Evolutionary conservation across 2,329 filamentous ascomycete species (phyloP), one percentile per base, ranked within the genome.

Genomic region (Verticillium klebahnii): DNA sequence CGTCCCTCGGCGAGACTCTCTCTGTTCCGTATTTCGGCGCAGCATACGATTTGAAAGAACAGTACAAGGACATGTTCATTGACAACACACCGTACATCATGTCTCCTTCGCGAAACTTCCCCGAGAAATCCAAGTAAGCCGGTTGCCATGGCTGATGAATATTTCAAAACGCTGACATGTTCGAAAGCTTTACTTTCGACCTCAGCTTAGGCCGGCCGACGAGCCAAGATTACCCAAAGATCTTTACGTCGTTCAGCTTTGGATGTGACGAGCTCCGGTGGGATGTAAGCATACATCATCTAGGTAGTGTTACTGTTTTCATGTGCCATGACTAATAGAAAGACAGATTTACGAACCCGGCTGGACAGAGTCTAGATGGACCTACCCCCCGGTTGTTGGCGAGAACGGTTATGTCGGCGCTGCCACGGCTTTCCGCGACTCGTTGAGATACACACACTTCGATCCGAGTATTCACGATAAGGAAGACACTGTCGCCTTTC

Each of bases 171-270:
- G 17, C 56, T n/a, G 29, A 36, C 15, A 15, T 34, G 23, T n/a
- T 5, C 3, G 32, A 39, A 17, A 58, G 56, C 6, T 57, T 36
- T 29, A 29, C 56, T 17, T 78, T 89, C 34, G 88, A 87, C 66
- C 88, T 86, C 1, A 85, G 81, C 56, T 70, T 89, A 60, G 39
- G 39, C 7, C 7, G n/a, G 8, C 39, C 39, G 7, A 45, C 39
- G 3, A 45, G 39, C 39, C 65, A 68, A 23, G 67, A 67, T 32
- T 67, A 65, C 17, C 66, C 67, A 0, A 67, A 64, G 40, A 60
- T 68, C 12, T 58, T 59, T 25, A 56, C 60, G 25, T 65, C 59
- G 17, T 58, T 65, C n/a, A 62, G 63, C 19, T 70, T 63, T 60
- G 68, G 68, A 31, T 63, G 65, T 0, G 56, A 62, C 2, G 63